Base-by-base conservation (phyloP, 805 yeast genomes). In the Pichia insulana region DNA sequence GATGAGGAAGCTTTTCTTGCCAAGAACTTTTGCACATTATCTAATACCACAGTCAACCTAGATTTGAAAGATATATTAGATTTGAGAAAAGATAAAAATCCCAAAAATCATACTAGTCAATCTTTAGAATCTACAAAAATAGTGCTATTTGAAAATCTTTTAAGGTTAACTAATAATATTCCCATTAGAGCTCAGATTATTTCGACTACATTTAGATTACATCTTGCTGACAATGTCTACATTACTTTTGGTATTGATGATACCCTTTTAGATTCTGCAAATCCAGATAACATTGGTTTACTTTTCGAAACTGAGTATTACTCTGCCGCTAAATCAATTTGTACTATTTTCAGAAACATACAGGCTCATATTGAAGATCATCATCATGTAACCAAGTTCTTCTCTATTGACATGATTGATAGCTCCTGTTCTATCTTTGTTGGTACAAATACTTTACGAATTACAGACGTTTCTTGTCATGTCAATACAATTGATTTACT, bases 171-270 rank as follows among this genome's bases (percentile, higher is more conserved):
- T 8, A 54, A 57, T 9, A 55, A 49, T 37, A 4, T 55, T 9
- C 49, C 55, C 40, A 41, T 53, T 1, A 50, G 59, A 40, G 32
- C 53, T 6, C 64, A 59, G 28, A 35, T 57, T 9, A 26, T 57
- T 16, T 48, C 54, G n/a, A 36, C 55, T 10, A 30, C 40, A 15
- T n/a, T 54, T 20, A 41, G 42, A 20, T 9, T 56, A 2, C 30
- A 41, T 3, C 28, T 57, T 8, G 34, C 38, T 7, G 50, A 51
- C 2, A 43, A 43, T 5, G 16, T 57, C 7, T 19, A 40, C 2
- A 27, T 41, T 4, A 37, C 44, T 16, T 28, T 56, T 17, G 26
- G 45, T 13, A 15, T 56, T 10, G 60, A 57, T 37, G 64, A 59
- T 43, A 40, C 53, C 2, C 38, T 54, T 2, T 15, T 56, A 10